Percentiles rank a stretch among this genome's conserved stretches.
Evolutionary conservation across 768 basidiomycete genomes (phyloP).

Genomic region (Boletus rubropictus): DNA sequence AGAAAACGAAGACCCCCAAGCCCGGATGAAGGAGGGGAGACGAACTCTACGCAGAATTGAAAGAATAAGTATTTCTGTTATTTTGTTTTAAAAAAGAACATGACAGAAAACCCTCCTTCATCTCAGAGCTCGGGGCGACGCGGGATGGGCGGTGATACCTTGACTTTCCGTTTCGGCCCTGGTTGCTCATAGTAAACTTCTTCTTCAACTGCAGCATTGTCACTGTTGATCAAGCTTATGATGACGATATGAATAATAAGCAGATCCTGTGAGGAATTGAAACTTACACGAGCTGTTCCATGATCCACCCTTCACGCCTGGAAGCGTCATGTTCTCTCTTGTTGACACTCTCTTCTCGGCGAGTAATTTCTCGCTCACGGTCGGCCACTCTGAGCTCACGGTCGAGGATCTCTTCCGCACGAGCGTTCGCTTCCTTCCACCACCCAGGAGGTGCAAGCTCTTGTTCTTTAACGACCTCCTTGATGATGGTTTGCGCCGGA

Average conservation of each 20-base stretch:
- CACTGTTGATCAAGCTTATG: slow-evolving; percentile 63
- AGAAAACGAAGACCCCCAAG: slow-evolving; percentile 67
- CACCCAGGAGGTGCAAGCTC: slow-evolving; percentile 76
- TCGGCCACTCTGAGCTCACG: slow-evolving; percentile 83
- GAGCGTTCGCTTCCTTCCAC: slow-evolving; percentile 59
- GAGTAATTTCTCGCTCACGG: slow-evolving; percentile 79
- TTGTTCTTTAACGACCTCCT: slow-evolving; percentile 81
- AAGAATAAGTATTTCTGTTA: slow-evolving; percentile 20
- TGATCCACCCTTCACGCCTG: slow-evolving; percentile 84
- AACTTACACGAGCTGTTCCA: slow-evolving; percentile 85
- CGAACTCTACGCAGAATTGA: slow-evolving; percentile 62
- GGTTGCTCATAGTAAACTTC: slow-evolving; percentile 75
- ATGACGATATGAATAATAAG: slow-evolving; percentile 6
- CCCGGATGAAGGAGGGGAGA: slow-evolving; percentile 86
- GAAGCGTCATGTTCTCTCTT: slow-evolving; percentile 83
- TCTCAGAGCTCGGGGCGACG: slow-evolving; percentile 93
- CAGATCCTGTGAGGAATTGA: background rate
- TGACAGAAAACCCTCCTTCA: slow-evolving; percentile 68
- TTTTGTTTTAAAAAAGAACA: slow-evolving; percentile 25
- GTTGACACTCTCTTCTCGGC: slow-evolving; percentile 80
- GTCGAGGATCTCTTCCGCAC: slow-evolving; percentile 77
- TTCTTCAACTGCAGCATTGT: slow-evolving; percentile 65
- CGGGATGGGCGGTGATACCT: slow-evolving; percentile 80
- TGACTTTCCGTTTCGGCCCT: slow-evolving; percentile 69
- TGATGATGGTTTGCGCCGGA: slow-evolving; percentile 75